Evolutionary conservation across 2,329 filamentous ascomycete genomes (phyloP).

Genomic region (Geosmithia putterillii): DNA sequence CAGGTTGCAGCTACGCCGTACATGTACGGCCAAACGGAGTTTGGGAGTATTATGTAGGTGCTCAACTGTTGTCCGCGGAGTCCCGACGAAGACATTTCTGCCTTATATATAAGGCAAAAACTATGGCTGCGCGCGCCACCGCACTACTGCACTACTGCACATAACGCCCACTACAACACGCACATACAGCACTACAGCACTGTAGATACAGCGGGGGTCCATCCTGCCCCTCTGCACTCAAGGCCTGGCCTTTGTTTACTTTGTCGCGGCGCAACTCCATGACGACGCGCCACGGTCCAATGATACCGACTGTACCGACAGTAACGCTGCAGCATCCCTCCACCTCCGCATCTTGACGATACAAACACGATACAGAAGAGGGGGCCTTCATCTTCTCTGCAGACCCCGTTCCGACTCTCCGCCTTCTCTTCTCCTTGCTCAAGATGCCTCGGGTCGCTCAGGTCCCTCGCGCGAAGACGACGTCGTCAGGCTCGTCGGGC

Average conservation of each 20-base stretch:
- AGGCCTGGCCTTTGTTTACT: constrained; percentile 3
- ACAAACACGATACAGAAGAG: not conserved
- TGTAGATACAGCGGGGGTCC: no score
- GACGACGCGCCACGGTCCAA: constrained; percentile 1
- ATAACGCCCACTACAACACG: no score
- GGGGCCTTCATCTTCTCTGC: not conserved
- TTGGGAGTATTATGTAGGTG: no score
- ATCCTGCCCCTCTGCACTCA: no score
- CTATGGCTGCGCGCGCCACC: no score
- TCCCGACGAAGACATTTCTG: no score
- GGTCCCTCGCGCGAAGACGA: constrained; percentile 35
- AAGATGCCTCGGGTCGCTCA: constrained; percentile 47
- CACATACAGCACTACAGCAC: no score
- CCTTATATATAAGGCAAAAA: no score
- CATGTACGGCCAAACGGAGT: no score
- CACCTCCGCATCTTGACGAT: constrained; percentile 2
- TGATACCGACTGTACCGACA: not conserved
- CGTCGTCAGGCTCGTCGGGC: constrained; percentile 31
- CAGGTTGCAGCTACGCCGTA: no score
- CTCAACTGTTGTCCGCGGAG: no score
- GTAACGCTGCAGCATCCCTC: not conserved
- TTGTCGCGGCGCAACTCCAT: constrained; percentile 3
- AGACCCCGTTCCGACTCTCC: not conserved
- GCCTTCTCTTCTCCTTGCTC: not conserved
- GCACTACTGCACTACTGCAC: no score